Evolutionary conservation across 805 yeast genomes (phyloP), one percentile per base, ranked within the genome.

Genomic region (Saccharomycopsis microspora): DNA sequence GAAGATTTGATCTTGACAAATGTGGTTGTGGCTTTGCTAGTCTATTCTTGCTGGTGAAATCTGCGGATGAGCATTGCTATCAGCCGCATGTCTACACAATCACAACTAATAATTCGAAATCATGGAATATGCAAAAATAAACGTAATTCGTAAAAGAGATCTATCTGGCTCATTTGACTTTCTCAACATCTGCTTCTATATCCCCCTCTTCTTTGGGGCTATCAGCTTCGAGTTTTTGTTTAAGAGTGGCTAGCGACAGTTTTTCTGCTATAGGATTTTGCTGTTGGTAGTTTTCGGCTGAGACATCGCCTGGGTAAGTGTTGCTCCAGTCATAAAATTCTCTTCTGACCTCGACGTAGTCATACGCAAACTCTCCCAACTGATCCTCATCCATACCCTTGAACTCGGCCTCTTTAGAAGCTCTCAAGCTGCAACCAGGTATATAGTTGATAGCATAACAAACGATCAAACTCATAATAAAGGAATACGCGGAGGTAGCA

Each of bases 281-380:
- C 6, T n/a, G 30, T 28, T 29, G 19, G 41, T 28, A 6, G 35
- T 11, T 11, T 8, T 28, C 10, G 7, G 40, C 29, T 28, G 45
- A 27, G 10, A 39, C 11, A 4, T 41, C 31, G 10, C 11, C 31
- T 11, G 45, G 32, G n/a, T 19, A 19, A 19, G 44, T 32, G 32
- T 48, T 46, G 4, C 71, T 72, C 74, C 74, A 69, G 40, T 68
- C 62, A 46, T 80, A 73, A 64, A 81, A 90, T 67, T 89, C 96
- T 63, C 97, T 77, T 65, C 97, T 78, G 9, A 90, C 94, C 69
- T 90, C 98, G 49, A 90, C 96, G 61, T 88, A 90, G 65, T 90
- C 97, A 64, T 90, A 90, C n/a, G 97, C 97, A 66, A 89, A 90
- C 66, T 90, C 98, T 45, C 97, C 98, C 56, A 90, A 85, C 67